A percentile compares a stretch with the other conserved stretches of the same genome.
These are phyloP conservation scores for Spiraea crenata DNA, from an alignment of 331 rosid species.

Conservation along the genomic window DNA sequence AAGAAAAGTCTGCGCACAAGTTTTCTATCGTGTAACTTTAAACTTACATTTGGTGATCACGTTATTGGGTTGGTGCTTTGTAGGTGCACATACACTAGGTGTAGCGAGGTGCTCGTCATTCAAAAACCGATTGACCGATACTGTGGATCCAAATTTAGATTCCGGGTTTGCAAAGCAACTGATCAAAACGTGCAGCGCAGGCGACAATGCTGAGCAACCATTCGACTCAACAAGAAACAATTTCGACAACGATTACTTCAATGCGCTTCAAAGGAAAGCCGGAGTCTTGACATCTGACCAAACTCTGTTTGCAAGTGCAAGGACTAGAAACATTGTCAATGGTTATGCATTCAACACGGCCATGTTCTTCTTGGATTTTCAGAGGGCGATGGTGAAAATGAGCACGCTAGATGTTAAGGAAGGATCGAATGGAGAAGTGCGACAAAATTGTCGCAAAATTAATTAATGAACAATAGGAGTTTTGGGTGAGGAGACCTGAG, in stretches of 20 bases:
- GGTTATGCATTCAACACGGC: slow-evolving; percentile 60
- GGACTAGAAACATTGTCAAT: slow-evolving; percentile 46
- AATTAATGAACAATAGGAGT: slow-evolving; percentile 19
- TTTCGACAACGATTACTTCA: slow-evolving; percentile 64
- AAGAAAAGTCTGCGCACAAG: too few relatives aligned
- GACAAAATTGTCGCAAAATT: slow-evolving; percentile 50
- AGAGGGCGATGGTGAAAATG: slow-evolving; percentile 72
- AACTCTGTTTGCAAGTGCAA: slow-evolving; percentile 41
- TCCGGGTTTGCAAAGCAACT: slow-evolving; percentile 52
- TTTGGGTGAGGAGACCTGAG: background rate
- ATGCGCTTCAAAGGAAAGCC: slow-evolving; percentile 36
- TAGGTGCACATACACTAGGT: slow-evolving; percentile 86
- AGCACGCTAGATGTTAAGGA: slow-evolving; percentile 60
- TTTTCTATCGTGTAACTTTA: too few relatives aligned
- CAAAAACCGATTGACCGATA: slow-evolving; percentile 40
- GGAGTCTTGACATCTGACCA: slow-evolving; percentile 74
- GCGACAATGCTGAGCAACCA: slow-evolving; percentile 59
- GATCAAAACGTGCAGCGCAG: slow-evolving; percentile 52
- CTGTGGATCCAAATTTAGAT: slow-evolving; percentile 41
- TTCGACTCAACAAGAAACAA: slow-evolving; percentile 54
- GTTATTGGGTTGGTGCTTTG: background rate
- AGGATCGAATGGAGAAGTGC: slow-evolving; percentile 51
- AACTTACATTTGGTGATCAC: too few relatives aligned
- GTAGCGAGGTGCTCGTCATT: slow-evolving; percentile 74
- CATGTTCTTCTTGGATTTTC: slow-evolving; percentile 71